Percentiles rank a stretch among this genome's conserved stretches.
Conservation (phyloP, 371 early-diverging fungal genomes). For the Mucor irregularis region DNA sequence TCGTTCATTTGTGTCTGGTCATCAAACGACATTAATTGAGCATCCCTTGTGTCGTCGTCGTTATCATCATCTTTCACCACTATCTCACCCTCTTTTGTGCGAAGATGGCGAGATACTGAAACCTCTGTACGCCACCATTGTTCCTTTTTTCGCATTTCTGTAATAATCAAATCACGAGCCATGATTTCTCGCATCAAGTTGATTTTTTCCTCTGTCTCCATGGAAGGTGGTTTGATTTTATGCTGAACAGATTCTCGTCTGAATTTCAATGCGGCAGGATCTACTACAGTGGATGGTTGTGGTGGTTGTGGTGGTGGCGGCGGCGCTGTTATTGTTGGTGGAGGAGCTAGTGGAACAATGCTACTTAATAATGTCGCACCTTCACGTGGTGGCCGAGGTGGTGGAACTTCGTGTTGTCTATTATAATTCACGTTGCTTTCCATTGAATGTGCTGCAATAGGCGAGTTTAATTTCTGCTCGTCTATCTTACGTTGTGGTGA, state of each 20-base stretch:
- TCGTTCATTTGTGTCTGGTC: background rate
- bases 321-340: background rate
- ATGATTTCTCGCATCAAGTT: slow-evolving; percentile 20
- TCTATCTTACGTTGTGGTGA: background rate
- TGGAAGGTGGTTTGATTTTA: background rate
- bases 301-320: background rate
- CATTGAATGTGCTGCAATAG: background rate
- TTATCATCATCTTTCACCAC: background rate
- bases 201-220: slow-evolving; percentile 13
- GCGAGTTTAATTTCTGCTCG: slow-evolving; percentile 3
- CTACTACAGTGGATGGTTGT: background rate
- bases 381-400: slow-evolving; percentile 17
- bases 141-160: slow-evolving; percentile 37
- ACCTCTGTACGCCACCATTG: slow-evolving; percentile 49
- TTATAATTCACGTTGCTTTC: background rate
- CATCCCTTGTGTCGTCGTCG: background rate
- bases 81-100: background rate
- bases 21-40: background rate
- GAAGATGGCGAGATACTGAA: slow-evolving; percentile 21
- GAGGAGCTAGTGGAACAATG: background rate
- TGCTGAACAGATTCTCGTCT: background rate
- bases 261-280: slow-evolving; percentile 1
- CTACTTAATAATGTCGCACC: slow-evolving; percentile 5
- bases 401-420: background rate
- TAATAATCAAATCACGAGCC: slow-evolving; percentile 24